A percentile compares a stretch with the other conserved stretches of the same genome.
phyloP scores from a whole-genome alignment of 768 basidiomycete genomes.

The Mycena belliarum region DNA sequence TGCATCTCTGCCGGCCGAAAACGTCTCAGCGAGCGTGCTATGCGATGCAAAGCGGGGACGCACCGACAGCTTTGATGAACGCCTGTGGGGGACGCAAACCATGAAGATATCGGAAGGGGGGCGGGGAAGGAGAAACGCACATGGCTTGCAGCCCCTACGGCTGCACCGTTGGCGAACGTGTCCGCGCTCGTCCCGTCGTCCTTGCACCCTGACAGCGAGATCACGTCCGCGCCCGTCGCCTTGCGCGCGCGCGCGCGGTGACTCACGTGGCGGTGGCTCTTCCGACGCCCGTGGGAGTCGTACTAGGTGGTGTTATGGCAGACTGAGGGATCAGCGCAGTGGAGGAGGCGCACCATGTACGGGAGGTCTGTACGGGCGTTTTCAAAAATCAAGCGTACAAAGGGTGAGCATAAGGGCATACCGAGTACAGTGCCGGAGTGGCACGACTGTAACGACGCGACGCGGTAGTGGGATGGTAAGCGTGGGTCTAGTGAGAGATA shows the following conservation, averaged over 20 bases:
- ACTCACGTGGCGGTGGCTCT: constrained; percentile 43
- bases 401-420: constrained; percentile 21
- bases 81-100: constrained; percentile 44
- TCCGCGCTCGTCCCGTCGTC: constrained; percentile 77
- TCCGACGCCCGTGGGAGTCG: constrained; percentile 57
- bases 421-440: constrained; percentile 58
- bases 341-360: constrained; percentile 39
- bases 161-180: constrained; percentile 60
- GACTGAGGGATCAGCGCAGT: too few relatives aligned
- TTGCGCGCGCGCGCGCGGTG: constrained; percentile 38
- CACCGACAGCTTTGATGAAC: constrained; percentile 49
- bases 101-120: neutral
- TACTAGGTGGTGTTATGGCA: constrained; percentile 39
- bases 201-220: constrained; percentile 71
- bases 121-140: constrained; percentile 41
- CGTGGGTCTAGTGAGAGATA: neutral
- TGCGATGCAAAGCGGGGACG: neutral
- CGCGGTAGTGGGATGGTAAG: neutral
- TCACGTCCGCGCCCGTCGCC: constrained; percentile 75
- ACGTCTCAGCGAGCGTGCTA: neutral
- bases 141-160: constrained; percentile 81
- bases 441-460: constrained; percentile 48
- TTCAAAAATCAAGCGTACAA: neutral
- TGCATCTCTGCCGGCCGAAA: constrained; percentile 29
- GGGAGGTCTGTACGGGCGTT: constrained; percentile 42